Base-by-base conservation (phyloP, 164 flowering plant genomes). In the Paratinospora sagittata region DNA sequence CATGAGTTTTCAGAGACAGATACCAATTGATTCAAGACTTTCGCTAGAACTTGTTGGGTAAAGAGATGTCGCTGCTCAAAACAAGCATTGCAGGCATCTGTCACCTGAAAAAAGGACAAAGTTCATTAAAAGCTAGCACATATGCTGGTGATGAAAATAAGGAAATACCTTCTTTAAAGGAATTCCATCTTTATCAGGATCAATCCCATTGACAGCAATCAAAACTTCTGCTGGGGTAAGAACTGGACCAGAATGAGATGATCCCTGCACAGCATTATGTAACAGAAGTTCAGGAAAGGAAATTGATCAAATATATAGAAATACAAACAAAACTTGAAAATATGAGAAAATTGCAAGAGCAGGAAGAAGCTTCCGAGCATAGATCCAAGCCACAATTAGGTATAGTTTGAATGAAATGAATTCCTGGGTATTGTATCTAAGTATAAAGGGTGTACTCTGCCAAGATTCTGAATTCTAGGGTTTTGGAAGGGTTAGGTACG, bases 31-130 rank as follows among this genome's bases (percentile, higher is more conserved):
- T 96, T 96, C 83, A 96, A 85, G 72, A 87, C 99, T 79, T 88
- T 90, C 11, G 99, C 99, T 65, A 96, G 78, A 70, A 93, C 97
- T 87, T 91, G 97, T 78, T 93, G 98, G 23, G 99, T 88, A 71
- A 96, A 96, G 71, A 85, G 83, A 72, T 86, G 83, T 30, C 85
- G 79, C 76, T 89, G 93, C 85, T 89, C 95, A 84, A 93, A 93
- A 78, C 99, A 96, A 77, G 92, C 86, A 83, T 91, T 90, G 83
- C 99, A 96, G 71, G 97, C 99, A 80, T 96, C 99, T n/a, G 89
- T 96, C 74, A 96, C 89, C 99, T 96, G 90, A 67, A 52, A 3
- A 75, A 4, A 65, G 60, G 45, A 77, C 19, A 49, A 60, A 13
- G 4, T 47, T 41, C 23, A 39, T 8, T 74, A 30, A 70, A 68